phyloP scores from a whole-genome alignment of 257 asterid species.

The Echites panduratus region DNA sequence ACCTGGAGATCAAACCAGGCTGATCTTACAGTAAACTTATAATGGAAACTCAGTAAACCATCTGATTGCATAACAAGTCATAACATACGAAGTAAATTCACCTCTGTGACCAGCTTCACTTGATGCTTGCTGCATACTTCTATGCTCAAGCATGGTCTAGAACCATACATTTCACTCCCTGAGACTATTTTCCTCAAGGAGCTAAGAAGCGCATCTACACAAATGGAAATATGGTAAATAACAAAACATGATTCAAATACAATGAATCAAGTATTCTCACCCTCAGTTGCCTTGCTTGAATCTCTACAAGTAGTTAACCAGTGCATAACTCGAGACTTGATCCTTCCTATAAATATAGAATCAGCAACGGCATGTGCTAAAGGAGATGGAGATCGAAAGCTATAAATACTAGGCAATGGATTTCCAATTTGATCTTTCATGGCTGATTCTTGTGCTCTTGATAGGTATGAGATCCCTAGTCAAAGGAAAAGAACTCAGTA shows the following conservation, averaged over 20 bases:
- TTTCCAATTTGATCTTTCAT: constrained; percentile 41
- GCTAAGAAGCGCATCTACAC: constrained; percentile 59
- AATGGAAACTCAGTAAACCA: neutral
- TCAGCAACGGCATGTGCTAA: constrained; percentile 64
- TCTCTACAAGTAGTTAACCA: constrained; percentile 59
- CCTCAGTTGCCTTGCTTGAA: constrained; percentile 44
- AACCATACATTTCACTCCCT: constrained; percentile 61
- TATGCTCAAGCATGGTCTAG: constrained; percentile 74
- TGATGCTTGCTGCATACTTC: constrained; percentile 82
- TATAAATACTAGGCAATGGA: constrained; percentile 23
- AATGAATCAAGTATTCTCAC: constrained; percentile 36
- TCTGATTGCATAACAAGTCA: neutral
- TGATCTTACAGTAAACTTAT: constrained; percentile 5
- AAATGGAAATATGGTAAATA: constrained; percentile 10
- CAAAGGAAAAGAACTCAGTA: constrained; percentile 15
- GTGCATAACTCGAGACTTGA: constrained; percentile 58
- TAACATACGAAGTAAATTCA: constrained; percentile 22
- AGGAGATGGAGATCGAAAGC: constrained; percentile 31
- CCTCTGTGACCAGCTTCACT: constrained; percentile 66
- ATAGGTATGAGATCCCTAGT: constrained; percentile 86
- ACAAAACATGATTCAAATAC: neutral
- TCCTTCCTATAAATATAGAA: constrained; percentile 62
- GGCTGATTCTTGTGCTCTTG: constrained; percentile 76
- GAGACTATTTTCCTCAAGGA: constrained; percentile 58
- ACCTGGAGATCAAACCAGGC: constrained; percentile 41